Evolutionary conservation across 352 stramenopile species (phyloP), one percentile per base, ranked within the genome.

Genomic region (Thraustochytrium striatum): DNA sequence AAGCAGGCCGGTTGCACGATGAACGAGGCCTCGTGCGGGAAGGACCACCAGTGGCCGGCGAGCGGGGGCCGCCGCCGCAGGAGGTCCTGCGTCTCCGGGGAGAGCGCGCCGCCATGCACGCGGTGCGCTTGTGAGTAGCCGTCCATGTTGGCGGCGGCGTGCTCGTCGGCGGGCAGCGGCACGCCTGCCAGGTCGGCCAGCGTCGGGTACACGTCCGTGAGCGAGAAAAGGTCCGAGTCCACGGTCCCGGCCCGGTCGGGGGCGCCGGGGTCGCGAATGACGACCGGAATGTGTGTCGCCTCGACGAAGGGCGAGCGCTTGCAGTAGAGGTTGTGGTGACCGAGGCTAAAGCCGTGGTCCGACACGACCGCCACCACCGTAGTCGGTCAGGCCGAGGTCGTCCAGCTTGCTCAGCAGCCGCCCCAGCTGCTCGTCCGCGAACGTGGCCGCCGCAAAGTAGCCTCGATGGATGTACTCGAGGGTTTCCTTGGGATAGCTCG

Each of bases 271-370:
- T 81, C 59, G n/a, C 38, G 38, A 35, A 81, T 81, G 28, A 47
- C 44, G 33, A 62, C 19, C 11, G 58, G 38, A 11, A 81, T 65
- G 21, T 30, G 58, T 28, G 72, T 72, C 9, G 39, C 33, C 13
- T 69, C n/a, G 21, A 82, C 65, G 43, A 72, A 81, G 36, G 73
- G 11, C 8, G n/a, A 69, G 50, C 52, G 43, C 62, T 81, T 81
- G 61, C 61, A 79, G 21, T 35, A 81, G 19, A 30, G 28, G 58
- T 35, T 25, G 59, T 81, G 72, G 33, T 79, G 68, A n/a, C 61
- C 72, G 32, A 81, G 72, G 43, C 52, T 79, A 28, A 79, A 81
- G 59, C 72, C 72, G 32, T 81, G 59, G 36, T 81, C 72, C 38
- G 59, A 41, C 33, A 32, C 19, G 41, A 81, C n/a, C 19, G 41